A percentile compares a stretch with the other conserved stretches of the same genome.
Evolutionary conservation across 805 yeast species (phyloP).

Genomic region (Sugiyamaella mastotermitis): DNA sequence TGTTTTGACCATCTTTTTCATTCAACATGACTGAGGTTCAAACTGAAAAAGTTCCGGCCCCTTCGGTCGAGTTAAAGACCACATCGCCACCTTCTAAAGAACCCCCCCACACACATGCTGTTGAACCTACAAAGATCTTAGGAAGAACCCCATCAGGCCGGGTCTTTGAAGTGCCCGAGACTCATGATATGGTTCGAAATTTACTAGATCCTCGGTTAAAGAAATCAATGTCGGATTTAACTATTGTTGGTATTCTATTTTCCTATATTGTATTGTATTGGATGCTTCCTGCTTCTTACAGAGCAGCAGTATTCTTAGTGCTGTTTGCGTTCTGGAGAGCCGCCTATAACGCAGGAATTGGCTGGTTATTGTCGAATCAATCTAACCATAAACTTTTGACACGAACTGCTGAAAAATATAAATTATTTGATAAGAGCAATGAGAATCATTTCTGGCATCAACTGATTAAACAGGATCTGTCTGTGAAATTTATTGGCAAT

Average conservation of each 20-base stretch:
- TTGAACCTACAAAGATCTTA: slow-evolving; percentile 2
- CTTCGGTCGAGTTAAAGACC: no score
- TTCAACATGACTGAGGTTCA: no score
- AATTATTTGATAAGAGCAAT: slow-evolving; percentile 37
- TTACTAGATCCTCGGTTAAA: slow-evolving; percentile 68
- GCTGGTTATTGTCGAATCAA: slow-evolving; percentile 58
- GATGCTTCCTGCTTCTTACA: slow-evolving; percentile 22
- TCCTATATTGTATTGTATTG: slow-evolving; percentile 29
- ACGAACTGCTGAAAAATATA: slow-evolving; percentile 40
- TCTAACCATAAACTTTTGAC: slow-evolving; percentile 53
- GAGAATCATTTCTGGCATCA: slow-evolving; percentile 30
- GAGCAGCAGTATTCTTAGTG: slow-evolving; percentile 40
- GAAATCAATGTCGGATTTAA: slow-evolving; percentile 60
- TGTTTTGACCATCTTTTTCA: no score
- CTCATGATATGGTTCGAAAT: slow-evolving; percentile 80
- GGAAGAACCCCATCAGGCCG: slow-evolving; percentile 31
- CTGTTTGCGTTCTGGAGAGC: slow-evolving; percentile 71
- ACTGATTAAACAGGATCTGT: slow-evolving; percentile 41
- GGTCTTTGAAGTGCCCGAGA: slow-evolving; percentile 43
- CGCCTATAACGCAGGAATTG: slow-evolving; percentile 76
- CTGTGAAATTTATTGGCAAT: slow-evolving; percentile 38
- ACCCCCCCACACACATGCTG: no score
- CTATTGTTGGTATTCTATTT: slow-evolving; percentile 44
- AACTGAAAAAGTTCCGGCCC: no score
- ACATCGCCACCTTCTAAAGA: no score